phyloP scores from a whole-genome alignment of 2,329 filamentous ascomycete species.

The Amylocarpus encephaloides region DNA sequence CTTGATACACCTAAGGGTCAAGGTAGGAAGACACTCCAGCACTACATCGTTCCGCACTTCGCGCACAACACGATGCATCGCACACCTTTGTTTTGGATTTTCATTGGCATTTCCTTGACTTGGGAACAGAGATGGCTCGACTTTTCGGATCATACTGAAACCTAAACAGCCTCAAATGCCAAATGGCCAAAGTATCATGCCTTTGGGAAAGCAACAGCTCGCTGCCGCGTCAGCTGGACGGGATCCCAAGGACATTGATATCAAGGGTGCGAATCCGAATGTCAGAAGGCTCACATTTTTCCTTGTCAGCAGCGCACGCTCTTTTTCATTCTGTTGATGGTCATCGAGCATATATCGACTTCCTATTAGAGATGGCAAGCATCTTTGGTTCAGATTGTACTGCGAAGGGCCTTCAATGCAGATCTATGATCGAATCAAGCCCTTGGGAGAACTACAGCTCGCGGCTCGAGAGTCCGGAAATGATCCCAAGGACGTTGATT shows the following conservation, averaged over 20 bases:
- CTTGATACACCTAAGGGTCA: slow-evolving; percentile 6
- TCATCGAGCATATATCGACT: slow-evolving; percentile 5
- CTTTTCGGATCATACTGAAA: neutral
- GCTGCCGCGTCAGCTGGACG: neutral
- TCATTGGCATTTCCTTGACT: neutral
- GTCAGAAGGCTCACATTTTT: too few relatives aligned
- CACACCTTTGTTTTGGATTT: neutral
- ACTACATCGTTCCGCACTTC: too few relatives aligned
- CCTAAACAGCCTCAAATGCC: neutral
- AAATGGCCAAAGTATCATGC: neutral
- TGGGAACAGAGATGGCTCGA: neutral
- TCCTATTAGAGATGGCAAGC: slow-evolving; percentile 15
- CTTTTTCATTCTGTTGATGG: neutral
- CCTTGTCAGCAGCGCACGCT: neutral
- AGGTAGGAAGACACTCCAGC: neutral
- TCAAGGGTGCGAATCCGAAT: neutral
- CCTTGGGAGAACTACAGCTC: slow-evolving; percentile 43
- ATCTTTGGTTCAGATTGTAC: slow-evolving; percentile 25
- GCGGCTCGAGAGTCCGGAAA: slow-evolving; percentile 39
- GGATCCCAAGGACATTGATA: neutral
- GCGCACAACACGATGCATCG: neutral
- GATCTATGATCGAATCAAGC: slow-evolving; percentile 37
- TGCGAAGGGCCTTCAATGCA: slow-evolving; percentile 18
- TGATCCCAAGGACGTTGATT: slow-evolving; percentile 34
- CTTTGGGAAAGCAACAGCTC: neutral